phyloP scores from a whole-genome alignment of 208 protist genomes.

The Crithidia mellificae region DNA sequence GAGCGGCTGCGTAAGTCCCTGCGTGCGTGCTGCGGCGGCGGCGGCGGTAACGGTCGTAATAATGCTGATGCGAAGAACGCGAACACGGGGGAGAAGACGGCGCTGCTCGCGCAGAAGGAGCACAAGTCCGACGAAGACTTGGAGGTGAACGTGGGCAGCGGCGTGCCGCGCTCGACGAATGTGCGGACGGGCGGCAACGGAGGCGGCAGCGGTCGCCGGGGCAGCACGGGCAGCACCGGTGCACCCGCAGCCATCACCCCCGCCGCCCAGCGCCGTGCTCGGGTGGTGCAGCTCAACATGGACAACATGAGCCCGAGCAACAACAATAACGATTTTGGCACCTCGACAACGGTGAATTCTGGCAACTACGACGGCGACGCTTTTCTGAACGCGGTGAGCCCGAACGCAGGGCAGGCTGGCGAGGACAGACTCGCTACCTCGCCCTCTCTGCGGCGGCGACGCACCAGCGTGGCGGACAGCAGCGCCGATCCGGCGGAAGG shows the following conservation, averaged over 20 bases:
- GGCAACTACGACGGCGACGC: not conserved
- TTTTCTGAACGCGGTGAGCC: not conserved
- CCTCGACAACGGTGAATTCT: not conserved
- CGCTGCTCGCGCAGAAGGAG: too few relatives aligned
- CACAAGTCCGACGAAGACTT: too few relatives aligned
- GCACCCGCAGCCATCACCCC: conserved; percentile 28
- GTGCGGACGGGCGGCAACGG: conserved; percentile 32
- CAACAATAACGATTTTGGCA: conserved; percentile 2
- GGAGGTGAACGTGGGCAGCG: too few relatives aligned
- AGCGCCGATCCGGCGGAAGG: not conserved
- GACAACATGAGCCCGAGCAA: not conserved
- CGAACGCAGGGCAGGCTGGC: not conserved
- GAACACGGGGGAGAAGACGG: conserved; percentile 26
- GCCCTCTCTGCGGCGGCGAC: conserved; percentile 2
- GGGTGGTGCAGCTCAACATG: not conserved
- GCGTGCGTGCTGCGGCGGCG: too few relatives aligned
- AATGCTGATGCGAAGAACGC: too few relatives aligned
- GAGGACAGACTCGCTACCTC: not conserved
- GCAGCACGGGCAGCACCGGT: conserved; percentile 21
- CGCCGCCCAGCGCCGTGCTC: not conserved
- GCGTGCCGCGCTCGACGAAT: too few relatives aligned
- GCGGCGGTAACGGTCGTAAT: too few relatives aligned
- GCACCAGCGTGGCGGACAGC: conserved; percentile 3
- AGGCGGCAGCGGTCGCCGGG: too few relatives aligned
- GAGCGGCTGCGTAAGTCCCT: conserved; percentile 35